Base-by-base conservation (phyloP, 352 stramenopile species). In the Phytopythium sindhum region DNA sequence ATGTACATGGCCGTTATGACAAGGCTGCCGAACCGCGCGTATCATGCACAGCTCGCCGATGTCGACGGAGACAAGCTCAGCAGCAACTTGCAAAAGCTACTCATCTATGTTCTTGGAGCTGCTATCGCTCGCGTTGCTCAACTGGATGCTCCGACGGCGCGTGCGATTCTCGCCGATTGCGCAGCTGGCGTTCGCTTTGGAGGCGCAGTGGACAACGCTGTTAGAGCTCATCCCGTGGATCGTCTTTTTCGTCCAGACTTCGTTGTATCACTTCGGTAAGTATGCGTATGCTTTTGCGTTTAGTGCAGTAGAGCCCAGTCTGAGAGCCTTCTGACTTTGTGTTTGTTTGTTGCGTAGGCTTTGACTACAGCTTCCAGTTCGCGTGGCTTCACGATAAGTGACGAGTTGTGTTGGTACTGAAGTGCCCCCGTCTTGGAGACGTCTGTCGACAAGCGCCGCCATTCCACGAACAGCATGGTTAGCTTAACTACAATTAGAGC, bases 1-100 rank as follows among this genome's bases (percentile, higher is more conserved):
- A 24, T 56, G 26, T 56, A 56, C 28, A 28, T 56, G 26, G 28
- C 10, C 28, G 50, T 33, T 4, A 17, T 33, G 14, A 12, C 28
- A n/a, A 47, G 74, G 39, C 37, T 76, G 1, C 70, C 70, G 0
- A 81, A 78, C 23, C 60, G 65, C 12, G 60, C 19, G 52, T 78
- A 66, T 60, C 77, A 74, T 26, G 61, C 67, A 17, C 68, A 80
- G 26, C 57, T 84, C 4, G 50, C 59, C 2, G 42, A 37, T 53
- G 47, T 67, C 9, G 64, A 41, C 10, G 26, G 54, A 5, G 33
- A 53, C 28, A 51, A 61, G 8, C 33, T 81, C 1, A 54, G 50
- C 51, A 1, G 7, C n/a, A 56, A 23, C 6, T 17, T 69, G 15
- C n/a, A 11, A 8, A 74, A 47, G 54, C 31, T 77, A 6, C 39